Percentiles rank a stretch among this genome's conserved stretches.
Evolutionary conservation across 768 basidiomycete species (phyloP).

Genomic region (Tephrocybe sp.): DNA sequence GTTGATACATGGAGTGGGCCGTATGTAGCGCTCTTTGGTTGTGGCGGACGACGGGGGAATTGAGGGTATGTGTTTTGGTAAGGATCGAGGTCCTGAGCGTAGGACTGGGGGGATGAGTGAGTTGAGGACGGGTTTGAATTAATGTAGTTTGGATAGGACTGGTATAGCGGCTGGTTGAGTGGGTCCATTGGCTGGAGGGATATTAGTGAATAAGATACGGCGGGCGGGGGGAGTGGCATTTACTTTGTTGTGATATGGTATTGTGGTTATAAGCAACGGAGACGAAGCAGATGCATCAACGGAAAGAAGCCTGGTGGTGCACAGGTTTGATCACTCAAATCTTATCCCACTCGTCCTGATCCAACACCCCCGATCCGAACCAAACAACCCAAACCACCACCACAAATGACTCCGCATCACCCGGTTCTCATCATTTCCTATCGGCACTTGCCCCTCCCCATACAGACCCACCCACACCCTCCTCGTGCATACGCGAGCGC

Average conservation of each 20-base stretch:
- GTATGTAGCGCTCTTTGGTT: conserved; percentile 16
- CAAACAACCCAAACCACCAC: conserved; percentile 12
- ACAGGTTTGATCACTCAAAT: conserved; percentile 22
- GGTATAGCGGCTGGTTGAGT: conserved; percentile 14
- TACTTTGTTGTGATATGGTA: conserved; percentile 6
- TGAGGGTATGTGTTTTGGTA: conserved; percentile 15
- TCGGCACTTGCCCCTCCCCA: conserved; percentile 6
- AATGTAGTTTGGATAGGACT: conserved; percentile 25
- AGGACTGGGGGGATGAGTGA: conserved; percentile 21
- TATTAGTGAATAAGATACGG: neutral
- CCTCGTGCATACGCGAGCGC: too few relatives aligned
- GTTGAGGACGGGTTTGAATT: conserved; percentile 34
- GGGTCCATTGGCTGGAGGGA: conserved; percentile 15
- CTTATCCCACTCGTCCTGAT: conserved; percentile 12
- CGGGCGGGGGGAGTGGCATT: too few relatives aligned
- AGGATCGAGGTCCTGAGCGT: conserved; percentile 18
- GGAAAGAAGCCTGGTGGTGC: conserved; percentile 9
- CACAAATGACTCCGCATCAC: conserved; percentile 8
- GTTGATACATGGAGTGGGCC: conserved; percentile 38
- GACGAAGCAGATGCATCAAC: too few relatives aligned
- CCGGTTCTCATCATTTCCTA: conserved; percentile 1
- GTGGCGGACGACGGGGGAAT: conserved; percentile 18
- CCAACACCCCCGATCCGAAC: conserved; percentile 5
- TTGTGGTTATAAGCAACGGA: conserved; percentile 10
- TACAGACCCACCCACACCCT: too few relatives aligned